Percentiles rank a stretch among this genome's conserved stretches.
Conservation (phyloP, 345 rosid genomes). For the Boechera divaricarpa region DNA sequence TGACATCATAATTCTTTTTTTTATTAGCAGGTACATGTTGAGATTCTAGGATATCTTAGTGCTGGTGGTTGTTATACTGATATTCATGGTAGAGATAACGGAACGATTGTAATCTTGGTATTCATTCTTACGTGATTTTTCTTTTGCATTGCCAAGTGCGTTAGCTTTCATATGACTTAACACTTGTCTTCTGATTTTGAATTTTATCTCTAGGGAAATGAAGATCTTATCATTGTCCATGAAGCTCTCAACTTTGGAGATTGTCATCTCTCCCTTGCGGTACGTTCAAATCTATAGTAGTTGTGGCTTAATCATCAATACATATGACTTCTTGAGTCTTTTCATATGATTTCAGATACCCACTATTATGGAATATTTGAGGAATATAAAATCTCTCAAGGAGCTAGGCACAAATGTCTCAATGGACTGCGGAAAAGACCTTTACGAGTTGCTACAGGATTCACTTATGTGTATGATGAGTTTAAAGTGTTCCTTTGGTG, state of each 20-base stretch:
- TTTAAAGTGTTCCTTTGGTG: constrained; percentile 19
- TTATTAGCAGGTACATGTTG: background rate
- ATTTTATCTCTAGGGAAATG: constrained; percentile 63
- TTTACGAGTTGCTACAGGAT: constrained; percentile 91
- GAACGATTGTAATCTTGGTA: background rate
- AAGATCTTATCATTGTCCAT: constrained; percentile 86
- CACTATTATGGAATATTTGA: constrained; percentile 92
- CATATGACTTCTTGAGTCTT: constrained; percentile 14
- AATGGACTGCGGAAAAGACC: constrained; percentile 92
- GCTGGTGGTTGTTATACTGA: background rate
- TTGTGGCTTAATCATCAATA: constrained; percentile 9
- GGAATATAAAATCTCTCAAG: constrained; percentile 72
- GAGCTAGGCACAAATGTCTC: constrained; percentile 85
- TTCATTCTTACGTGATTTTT: background rate
- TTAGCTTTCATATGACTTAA: constrained; percentile 19
- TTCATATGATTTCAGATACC: constrained; percentile 67
- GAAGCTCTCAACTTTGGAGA: constrained; percentile 92
- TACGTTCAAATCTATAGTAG: constrained; percentile 45
- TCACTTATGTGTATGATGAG: constrained; percentile 71
- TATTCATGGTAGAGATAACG: constrained; percentile 15
- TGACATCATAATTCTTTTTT: background rate
- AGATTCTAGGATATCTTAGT: constrained; percentile 9
- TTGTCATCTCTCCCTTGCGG: constrained; percentile 88
- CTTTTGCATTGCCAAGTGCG: constrained; percentile 12
- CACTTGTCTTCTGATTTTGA: background rate